phyloP scores from a whole-genome alignment of 2,329 filamentous ascomycete species.

The Periconia sp. region DNA sequence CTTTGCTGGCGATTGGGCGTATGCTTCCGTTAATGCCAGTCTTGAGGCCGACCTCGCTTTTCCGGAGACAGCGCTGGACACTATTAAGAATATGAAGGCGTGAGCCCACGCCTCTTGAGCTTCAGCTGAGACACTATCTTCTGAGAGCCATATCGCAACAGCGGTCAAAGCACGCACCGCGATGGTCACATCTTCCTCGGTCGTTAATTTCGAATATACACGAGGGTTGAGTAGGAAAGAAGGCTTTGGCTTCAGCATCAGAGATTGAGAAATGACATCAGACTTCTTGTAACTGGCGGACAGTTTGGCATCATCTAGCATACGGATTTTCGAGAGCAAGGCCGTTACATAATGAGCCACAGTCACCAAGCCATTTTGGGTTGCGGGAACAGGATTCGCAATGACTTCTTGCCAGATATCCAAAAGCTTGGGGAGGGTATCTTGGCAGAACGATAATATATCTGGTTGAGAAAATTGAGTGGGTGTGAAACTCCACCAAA shows the following conservation, averaged over 20 bases:
- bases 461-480: conserved; percentile 53
- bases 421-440: conserved; percentile 58
- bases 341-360: conserved; percentile 75
- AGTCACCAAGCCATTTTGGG: conserved; percentile 80
- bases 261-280: conserved; percentile 64
- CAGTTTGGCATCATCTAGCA: conserved; percentile 59
- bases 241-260: conserved; percentile 74
- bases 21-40: conserved; percentile 64
- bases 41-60: conserved; percentile 65
- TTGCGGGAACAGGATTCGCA: conserved; percentile 74
- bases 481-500: conserved; percentile 63
- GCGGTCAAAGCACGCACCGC: conserved; percentile 69
- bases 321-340: conserved; percentile 58
- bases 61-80: conserved; percentile 62
- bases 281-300: conserved; percentile 63
- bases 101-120: conserved; percentile 77
- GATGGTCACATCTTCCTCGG: conserved; percentile 78
- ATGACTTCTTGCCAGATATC: conserved; percentile 77
- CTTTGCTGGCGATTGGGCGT: conserved; percentile 59
- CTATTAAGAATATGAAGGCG: conserved; percentile 77
- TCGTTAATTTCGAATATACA: conserved; percentile 77
- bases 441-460: conserved; percentile 50
- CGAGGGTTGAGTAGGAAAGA: conserved; percentile 85
- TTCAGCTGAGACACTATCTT: conserved; percentile 46
- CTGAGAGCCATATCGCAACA: conserved; percentile 58